Percentiles rank a stretch among this genome's conserved stretches.
phyloP scores from a whole-genome alignment of 805 yeast species.

The Zygosaccharomyces gambellarensis region DNA sequence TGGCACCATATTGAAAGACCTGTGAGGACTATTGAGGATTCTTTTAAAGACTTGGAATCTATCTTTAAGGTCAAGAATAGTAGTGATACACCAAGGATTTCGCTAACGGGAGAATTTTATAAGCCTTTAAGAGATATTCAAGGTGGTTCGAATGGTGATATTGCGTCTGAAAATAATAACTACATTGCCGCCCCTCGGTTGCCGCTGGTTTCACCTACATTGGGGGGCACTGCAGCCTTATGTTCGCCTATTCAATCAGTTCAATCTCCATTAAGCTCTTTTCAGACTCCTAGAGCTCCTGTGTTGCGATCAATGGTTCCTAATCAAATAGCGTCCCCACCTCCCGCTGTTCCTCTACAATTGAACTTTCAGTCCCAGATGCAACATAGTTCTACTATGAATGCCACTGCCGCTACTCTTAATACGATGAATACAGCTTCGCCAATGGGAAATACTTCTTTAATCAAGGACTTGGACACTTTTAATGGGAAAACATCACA shows the following conservation, averaged over 20 bases:
- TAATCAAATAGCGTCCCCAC: neutral
- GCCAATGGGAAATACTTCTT: neutral
- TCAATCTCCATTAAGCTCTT: neutral
- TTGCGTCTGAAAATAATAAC: neutral
- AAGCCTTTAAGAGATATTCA: neutral
- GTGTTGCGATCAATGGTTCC: neutral
- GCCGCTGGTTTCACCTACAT: neutral
- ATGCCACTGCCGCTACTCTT: neutral
- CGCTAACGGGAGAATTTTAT: neutral
- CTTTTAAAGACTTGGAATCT: constrained; percentile 17
- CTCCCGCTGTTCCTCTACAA: neutral
- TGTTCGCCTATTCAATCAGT: neutral
- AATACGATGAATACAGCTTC: neutral
- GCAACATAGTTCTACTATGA: neutral
- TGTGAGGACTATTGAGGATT: constrained; percentile 19
- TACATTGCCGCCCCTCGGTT: neutral
- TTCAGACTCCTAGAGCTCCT: neutral
- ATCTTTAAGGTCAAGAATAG: neutral
- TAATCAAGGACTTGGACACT: neutral
- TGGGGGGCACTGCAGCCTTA: neutral
- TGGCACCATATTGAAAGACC: neutral
- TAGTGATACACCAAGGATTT: constrained; percentile 1
- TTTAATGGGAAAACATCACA: neutral
- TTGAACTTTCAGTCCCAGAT: neutral
- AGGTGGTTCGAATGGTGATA: neutral